Evolutionary conservation across 495 filamentous ascomycete genomes (phyloP), one percentile per base, ranked within the genome.

Genomic region (Hamigera avellanea): DNA sequence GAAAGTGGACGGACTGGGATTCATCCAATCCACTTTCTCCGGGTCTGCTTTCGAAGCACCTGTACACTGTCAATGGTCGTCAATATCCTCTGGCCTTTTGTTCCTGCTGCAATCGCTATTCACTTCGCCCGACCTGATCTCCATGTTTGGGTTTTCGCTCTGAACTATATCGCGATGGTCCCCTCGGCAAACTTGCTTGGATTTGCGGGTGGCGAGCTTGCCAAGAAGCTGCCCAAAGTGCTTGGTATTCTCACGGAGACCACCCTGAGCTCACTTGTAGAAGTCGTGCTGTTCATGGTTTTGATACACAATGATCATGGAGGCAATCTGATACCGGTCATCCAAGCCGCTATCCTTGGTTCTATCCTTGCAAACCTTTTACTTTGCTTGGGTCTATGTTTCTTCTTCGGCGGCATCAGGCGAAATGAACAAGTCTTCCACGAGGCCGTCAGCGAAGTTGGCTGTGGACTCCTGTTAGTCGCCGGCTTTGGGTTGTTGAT

Each of bases 151-250:
- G 66, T 83, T 13, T 87, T 86, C 57, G 56, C 73, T 26, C 70
- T 82, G 43, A 80, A 78, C 34, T 86, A 85, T 32, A 69, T 85
- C 25, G 80, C 78, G 34, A 95, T 96, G 80, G 72, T 95, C 3
- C 88, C 87, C 2, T 78, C 80, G 19, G 88, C 87, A 31, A 95
- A 95, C 45, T 56, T 94, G 33, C 69, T 94, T 18, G 85, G 85
- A 0, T 95, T 95, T 50, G 81, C 82, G 5, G 82, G 83, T 5
- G 76, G 83, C 45, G 82, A 93, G 52, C 56, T 93, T 41, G 79
- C 82, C 1, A 69, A 80, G 42, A 91, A 91, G 54, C 50, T 93
- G 19, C 80, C 80, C 13, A 81, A 81, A 48, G 82, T 89, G 14
- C 43, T 81, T 18, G 86, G 86, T 38, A 70, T 94, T 13, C 56